Percentiles rank a stretch among this genome's conserved stretches.
Conservation (phyloP, 2,329 filamentous ascomycete species). For the Neonectria punicea region DNA sequence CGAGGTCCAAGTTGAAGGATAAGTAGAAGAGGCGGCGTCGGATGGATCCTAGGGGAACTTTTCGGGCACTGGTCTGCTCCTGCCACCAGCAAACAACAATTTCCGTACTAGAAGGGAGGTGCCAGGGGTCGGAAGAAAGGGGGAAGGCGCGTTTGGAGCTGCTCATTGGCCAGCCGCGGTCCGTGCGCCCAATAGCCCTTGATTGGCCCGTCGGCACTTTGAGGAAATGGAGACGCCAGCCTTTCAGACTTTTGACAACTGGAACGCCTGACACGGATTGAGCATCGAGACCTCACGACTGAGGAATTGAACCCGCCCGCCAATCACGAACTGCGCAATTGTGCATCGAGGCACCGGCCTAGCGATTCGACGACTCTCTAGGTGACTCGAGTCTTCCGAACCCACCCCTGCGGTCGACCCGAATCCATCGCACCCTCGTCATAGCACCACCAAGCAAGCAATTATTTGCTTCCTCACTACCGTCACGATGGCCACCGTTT, state of each 20-base stretch:
- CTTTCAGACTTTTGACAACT: conserved; percentile 47
- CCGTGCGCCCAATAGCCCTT: conserved; percentile 45
- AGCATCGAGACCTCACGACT: conserved; percentile 34
- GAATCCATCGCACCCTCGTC: conserved; percentile 21
- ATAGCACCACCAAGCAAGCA: conserved; percentile 22
- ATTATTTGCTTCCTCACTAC: conserved; percentile 22
- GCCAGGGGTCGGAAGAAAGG: conserved; percentile 53
- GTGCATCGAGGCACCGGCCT: conserved; percentile 1
- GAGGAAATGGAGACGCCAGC: conserved; percentile 30
- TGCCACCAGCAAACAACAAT: conserved; percentile 60
- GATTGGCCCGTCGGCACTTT: conserved; percentile 46
- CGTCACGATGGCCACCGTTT: conserved; percentile 57
- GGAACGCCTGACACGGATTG: conserved; percentile 38
- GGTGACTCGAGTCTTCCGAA: neutral
- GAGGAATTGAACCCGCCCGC: conserved; percentile 22
- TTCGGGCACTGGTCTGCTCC: conserved; percentile 50
- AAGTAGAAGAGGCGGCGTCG: conserved; percentile 38
- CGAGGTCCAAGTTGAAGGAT: conserved; percentile 44
- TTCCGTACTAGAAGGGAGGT: conserved; percentile 55
- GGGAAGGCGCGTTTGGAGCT: conserved; percentile 52
- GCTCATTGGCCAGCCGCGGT: conserved; percentile 43
- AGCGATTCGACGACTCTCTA: neutral
- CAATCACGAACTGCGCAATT: conserved; percentile 20
- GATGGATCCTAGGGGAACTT: conserved; percentile 51
- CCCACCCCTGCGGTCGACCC: conserved; percentile 4